Base-by-base conservation (phyloP, 257 asterid species). In the Penstemon eatonii region DNA sequence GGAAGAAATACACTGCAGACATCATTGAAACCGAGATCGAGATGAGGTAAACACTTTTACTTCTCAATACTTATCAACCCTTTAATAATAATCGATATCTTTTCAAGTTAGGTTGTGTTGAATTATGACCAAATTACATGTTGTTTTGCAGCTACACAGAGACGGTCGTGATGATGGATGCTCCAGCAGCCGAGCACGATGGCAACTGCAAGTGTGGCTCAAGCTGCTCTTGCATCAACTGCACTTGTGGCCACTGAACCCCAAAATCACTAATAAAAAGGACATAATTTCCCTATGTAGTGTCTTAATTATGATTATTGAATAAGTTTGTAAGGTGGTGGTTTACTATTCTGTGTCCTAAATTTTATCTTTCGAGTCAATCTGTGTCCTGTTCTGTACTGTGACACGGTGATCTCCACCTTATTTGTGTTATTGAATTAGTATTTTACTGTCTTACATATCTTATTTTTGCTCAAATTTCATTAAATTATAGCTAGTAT, bases 131-230 rank as follows among this genome's bases (percentile, higher is more conserved):
- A 15, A 5, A 49, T 55, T 12, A 18, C 18, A 18, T 55, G 11
- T 11, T 67, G 60, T 76, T 46, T 75, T 73, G 85, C 75, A 80
- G 89, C 84, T 78, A 58, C 80, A 52, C 50, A 4, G 89, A 73
- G 85, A 76, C 70, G 18, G 3, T 72, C 5, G 63, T 65, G 44
- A 66, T 74, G 83, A 66, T 74, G 83, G 90, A 74, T 6, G 79
- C 41, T 46, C 72, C 76, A 19, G 84, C 70, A 0, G 82, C 72
- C 1, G 96, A 85, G 84, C 51, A 80, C 4, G 83, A 72, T 41
- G 87, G 90, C 13, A 73, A 79, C 43, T 84, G 95, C 91, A 86
- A 84, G 88, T 87, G 95, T 63, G 87, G 96, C 4, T 3, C 83
- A 8, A 81, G 79, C 82, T 85, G 96, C 77, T 6, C 82, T 33